A percentile compares a stretch with the other conserved stretches of the same genome.
These are phyloP conservation scores for Yamadazyma taylorii DNA, from an alignment of 1,139 yeast species.

Conservation along the genomic window DNA sequence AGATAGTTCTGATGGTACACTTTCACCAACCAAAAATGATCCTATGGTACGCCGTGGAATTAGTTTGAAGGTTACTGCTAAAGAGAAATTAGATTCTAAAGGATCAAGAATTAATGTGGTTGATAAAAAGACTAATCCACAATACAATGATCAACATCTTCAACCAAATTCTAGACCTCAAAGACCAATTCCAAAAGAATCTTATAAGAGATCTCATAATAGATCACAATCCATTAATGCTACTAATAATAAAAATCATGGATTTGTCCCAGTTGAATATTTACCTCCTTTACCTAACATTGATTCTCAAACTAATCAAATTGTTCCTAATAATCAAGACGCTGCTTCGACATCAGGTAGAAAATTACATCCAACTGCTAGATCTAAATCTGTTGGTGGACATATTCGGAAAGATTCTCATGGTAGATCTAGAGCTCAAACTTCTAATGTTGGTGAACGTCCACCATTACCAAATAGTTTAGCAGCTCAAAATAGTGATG, in stretches of 20 bases:
- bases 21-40: constrained; percentile 27
- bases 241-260: constrained; percentile 33
- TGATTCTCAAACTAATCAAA: constrained; percentile 30
- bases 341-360: constrained; percentile 16
- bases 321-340: constrained; percentile 15
- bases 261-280: constrained; percentile 47
- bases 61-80: constrained; percentile 61
- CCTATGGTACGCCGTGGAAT: constrained; percentile 63
- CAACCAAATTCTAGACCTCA: constrained; percentile 3
- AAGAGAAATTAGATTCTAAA: constrained; percentile 40
- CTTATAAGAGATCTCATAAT: constrained; percentile 20
- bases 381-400: constrained; percentile 84
- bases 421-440: constrained; percentile 22
- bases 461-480: constrained; percentile 54
- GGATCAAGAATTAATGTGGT: constrained; percentile 26
- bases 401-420: constrained; percentile 68
- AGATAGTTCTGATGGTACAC: constrained; percentile 5
- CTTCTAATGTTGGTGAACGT: constrained; percentile 17
- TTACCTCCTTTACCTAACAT: constrained; percentile 51
- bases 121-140: constrained; percentile 15
- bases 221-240: constrained; percentile 31
- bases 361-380: constrained; percentile 73
- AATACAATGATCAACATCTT: no score
- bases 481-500: constrained; percentile 47
- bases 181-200: constrained; percentile 11